Percentiles rank a stretch among this genome's conserved stretches.
phyloP scores from a whole-genome alignment of 2,329 filamentous ascomycete species.

The Diatrype stigma region DNA sequence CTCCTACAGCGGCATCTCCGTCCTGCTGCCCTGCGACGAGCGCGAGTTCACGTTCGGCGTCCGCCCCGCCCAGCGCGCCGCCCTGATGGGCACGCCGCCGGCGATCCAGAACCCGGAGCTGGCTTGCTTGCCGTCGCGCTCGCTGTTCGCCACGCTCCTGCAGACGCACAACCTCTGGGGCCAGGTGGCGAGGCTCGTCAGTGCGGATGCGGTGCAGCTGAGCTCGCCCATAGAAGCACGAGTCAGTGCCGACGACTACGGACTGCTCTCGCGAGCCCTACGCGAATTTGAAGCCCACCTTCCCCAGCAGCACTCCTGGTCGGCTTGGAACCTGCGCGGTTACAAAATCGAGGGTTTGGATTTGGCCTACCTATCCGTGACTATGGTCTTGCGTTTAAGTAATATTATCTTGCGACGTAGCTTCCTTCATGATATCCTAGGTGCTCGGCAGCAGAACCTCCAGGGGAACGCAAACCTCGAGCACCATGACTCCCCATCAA shows the following conservation, averaged over 20 bases:
- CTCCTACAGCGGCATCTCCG: slow-evolving; percentile 31
- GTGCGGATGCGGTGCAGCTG: slow-evolving; percentile 10
- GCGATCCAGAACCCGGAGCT: slow-evolving; percentile 21
- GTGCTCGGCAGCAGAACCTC: background rate
- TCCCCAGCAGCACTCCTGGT: slow-evolving; percentile 29
- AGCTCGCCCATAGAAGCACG: slow-evolving; percentile 9
- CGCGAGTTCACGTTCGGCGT: slow-evolving; percentile 33
- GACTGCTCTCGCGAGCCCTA: slow-evolving; percentile 14
- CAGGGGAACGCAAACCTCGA: slow-evolving; percentile 1
- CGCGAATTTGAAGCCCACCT: slow-evolving; percentile 25
- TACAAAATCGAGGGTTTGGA: slow-evolving; percentile 31
- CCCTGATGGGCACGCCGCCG: slow-evolving; percentile 28
- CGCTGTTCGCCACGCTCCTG: slow-evolving; percentile 34
- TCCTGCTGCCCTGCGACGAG: slow-evolving; percentile 32
- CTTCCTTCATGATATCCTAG: slow-evolving; percentile 28
- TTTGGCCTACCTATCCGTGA: slow-evolving; percentile 31
- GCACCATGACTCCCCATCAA: slow-evolving; percentile 1
- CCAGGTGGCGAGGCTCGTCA: slow-evolving; percentile 27
- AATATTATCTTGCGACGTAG: slow-evolving; percentile 33
- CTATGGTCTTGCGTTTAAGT: slow-evolving; percentile 32
- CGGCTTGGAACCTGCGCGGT: slow-evolving; percentile 32
- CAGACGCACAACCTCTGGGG: slow-evolving; percentile 35
- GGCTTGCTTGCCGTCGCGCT: slow-evolving; percentile 19
- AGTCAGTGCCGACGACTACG: slow-evolving; percentile 21
- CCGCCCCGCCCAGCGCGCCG: slow-evolving; percentile 25